phyloP scores from a whole-genome alignment of 2,329 filamentous ascomycete species.

The Uncinocarpus reesii region DNA sequence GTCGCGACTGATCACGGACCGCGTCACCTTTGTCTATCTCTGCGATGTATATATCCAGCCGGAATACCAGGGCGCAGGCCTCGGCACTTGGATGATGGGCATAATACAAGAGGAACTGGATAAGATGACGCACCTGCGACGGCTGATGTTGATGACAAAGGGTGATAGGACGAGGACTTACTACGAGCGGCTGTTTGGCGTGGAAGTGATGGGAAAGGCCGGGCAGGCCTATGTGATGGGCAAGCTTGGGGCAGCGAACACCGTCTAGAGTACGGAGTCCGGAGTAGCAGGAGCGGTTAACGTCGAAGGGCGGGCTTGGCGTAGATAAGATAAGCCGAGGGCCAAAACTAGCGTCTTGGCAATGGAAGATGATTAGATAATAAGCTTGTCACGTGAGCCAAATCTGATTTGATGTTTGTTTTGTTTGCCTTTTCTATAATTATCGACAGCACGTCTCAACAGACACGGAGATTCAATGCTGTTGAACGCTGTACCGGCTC shows the following conservation, averaged over 20 bases:
- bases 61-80: constrained; percentile 50
- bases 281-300: no score
- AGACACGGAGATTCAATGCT: no score
- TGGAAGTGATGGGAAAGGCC: constrained; percentile 11
- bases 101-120: constrained; percentile 49
- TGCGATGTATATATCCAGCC: constrained; percentile 58
- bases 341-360: background rate
- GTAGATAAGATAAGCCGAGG: no score
- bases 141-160: constrained; percentile 41
- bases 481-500: no score
- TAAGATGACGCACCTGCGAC: constrained; percentile 50
- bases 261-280: background rate
- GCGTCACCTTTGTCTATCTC: constrained; percentile 57
- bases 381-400: background rate
- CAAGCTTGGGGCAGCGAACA: constrained; percentile 9
- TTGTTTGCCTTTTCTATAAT: background rate
- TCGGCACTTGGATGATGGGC: constrained; percentile 55
- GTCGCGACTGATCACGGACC: constrained; percentile 58
- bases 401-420: background rate
- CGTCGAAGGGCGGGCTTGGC: background rate
- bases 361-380: background rate
- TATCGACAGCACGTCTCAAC: no score
- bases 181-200: constrained; percentile 16
- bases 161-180: constrained; percentile 14
- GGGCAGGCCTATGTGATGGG: constrained; percentile 13